A percentile compares a stretch with the other conserved stretches of the same genome.
Conservation (phyloP, 1,139 yeast species). For the Starmera stellimalicola region DNA sequence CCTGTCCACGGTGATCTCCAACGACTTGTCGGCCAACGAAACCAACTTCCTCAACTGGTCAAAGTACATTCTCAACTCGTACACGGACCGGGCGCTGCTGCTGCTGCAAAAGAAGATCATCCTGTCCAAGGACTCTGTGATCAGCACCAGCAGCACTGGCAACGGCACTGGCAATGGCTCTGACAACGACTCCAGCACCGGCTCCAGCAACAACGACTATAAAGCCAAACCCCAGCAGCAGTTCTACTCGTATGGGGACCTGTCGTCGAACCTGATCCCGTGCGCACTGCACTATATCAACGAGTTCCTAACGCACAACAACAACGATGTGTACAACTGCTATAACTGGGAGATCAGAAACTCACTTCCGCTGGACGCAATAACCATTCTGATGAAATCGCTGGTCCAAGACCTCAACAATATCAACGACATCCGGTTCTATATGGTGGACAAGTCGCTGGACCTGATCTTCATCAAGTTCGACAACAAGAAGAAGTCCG, state of each 20-base stretch:
- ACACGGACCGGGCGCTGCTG: conserved; percentile 48
- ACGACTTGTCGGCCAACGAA: conserved; percentile 28
- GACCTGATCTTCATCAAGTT: conserved; percentile 22
- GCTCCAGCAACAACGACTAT: conserved; percentile 15
- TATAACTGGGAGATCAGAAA: conserved; percentile 54
- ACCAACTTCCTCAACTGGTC: conserved; percentile 38
- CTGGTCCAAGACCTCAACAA: conserved; percentile 44
- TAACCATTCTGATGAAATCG: conserved; percentile 42
- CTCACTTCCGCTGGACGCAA: conserved; percentile 52
- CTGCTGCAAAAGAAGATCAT: conserved; percentile 44
- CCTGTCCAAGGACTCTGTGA: conserved; percentile 17
- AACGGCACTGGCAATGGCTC: too few relatives aligned
- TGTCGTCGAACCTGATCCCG: conserved; percentile 45
- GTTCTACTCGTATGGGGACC: conserved; percentile 32
- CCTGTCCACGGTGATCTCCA: conserved; percentile 16
- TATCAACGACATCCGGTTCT: conserved; percentile 21
- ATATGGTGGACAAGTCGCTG: conserved; percentile 20
- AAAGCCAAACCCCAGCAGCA: conserved; percentile 14
- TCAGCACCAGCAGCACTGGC: conserved; percentile 19
- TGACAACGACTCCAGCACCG: too few relatives aligned
- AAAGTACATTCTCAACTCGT: conserved; percentile 38
- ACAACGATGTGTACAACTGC: conserved; percentile 22
- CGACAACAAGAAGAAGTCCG: conserved; percentile 22
- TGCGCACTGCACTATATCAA: conserved; percentile 48
- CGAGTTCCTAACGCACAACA: conserved; percentile 31